Base-by-base conservation (phyloP, 768 basidiomycete species). In the Obba rivulosa region DNA sequence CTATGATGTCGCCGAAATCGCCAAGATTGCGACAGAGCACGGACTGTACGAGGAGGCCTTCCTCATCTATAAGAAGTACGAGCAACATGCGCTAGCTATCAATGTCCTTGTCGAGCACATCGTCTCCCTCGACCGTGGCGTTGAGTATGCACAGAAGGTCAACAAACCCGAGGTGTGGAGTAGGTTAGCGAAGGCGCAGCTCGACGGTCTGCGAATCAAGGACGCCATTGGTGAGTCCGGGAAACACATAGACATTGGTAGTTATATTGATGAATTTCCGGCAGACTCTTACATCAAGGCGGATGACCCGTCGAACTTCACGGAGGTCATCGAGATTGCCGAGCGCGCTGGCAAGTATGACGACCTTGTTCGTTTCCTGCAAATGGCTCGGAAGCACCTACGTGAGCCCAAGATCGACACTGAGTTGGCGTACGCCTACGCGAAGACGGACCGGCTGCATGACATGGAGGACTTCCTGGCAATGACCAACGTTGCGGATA, bases 391-490 rank as follows among this genome's bases (percentile, higher is more conserved):
- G 66, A 98, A 96, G 73, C 80, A 87, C 40, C 81, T 97, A 14
- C 86, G 96, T 48, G 96, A 99, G 66, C 96, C 96, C 28, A 93
- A 85, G 70, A 94, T 99, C 58, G 96, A 99, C 64, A 97, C 96
- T 8, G 94, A 98, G 69, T 73, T 99, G 28, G 95, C 96, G 11
- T 96, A 97, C 64, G 91, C 96, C 4, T 99, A 98, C 64, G 96
- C 96, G 18, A 97, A 96, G 76, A 93, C 86, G 28, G 96, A 98
- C 63, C 85, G 96, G 45, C 70, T 99, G 13, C 95, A 98, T 63
- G 96, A 99, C 62, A 98, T 98, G 96, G 96, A 99, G 62, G 96
- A 99, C 70, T 99, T 99, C 80, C 73, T 99, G 56, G 78, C 78
- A 20, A 95, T 97, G 89, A 99, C 96, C 38, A 99, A 99, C 56